A percentile compares a stretch with the other conserved stretches of the same genome.
These are phyloP conservation scores for Pichia cactophila DNA, from an alignment of 1,139 yeast species.

Conservation along the genomic window DNA sequence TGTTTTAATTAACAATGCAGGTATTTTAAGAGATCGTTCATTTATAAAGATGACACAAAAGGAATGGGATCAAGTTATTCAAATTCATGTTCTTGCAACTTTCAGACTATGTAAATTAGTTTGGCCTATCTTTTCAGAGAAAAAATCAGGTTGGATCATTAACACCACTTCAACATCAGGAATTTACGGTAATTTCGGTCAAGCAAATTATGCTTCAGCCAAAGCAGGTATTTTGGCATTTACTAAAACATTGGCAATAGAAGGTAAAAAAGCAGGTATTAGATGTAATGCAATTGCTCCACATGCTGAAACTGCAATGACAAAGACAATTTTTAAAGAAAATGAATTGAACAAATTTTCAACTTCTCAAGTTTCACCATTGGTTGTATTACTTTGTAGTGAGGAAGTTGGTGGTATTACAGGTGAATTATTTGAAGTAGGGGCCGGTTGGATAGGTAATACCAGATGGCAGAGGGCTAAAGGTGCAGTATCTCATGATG, in stretches of 20 bases:
- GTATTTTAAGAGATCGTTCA: slow-evolving; percentile 86
- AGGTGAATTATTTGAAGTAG: slow-evolving; percentile 65
- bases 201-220: slow-evolving; percentile 92
- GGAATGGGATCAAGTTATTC: slow-evolving; percentile 77
- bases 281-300: slow-evolving; percentile 85
- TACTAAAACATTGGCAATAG: slow-evolving; percentile 79
- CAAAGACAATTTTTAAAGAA: slow-evolving; percentile 73
- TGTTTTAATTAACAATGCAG: slow-evolving; percentile 86
- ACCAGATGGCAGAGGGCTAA: slow-evolving; percentile 94
- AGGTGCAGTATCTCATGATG: slow-evolving; percentile 64
- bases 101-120: slow-evolving; percentile 80
- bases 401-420: slow-evolving; percentile 60
- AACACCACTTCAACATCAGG: slow-evolving; percentile 95
- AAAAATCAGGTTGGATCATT: slow-evolving; percentile 73
- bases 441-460: slow-evolving; percentile 93
- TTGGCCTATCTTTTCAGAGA: slow-evolving; percentile 81
- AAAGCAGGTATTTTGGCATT: slow-evolving; percentile 85
- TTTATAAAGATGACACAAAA: slow-evolving; percentile 76
- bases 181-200: slow-evolving; percentile 96
- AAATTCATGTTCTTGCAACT: slow-evolving; percentile 80
- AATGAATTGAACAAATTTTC: slow-evolving; percentile 75
- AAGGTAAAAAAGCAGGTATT: slow-evolving; percentile 76
- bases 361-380: slow-evolving; percentile 87
- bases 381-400: slow-evolving; percentile 68
- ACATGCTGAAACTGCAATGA: slow-evolving; percentile 97